phyloP scores from a whole-genome alignment of 2,329 filamentous ascomycete genomes.

The Thielaviopsis punctulata region DNA sequence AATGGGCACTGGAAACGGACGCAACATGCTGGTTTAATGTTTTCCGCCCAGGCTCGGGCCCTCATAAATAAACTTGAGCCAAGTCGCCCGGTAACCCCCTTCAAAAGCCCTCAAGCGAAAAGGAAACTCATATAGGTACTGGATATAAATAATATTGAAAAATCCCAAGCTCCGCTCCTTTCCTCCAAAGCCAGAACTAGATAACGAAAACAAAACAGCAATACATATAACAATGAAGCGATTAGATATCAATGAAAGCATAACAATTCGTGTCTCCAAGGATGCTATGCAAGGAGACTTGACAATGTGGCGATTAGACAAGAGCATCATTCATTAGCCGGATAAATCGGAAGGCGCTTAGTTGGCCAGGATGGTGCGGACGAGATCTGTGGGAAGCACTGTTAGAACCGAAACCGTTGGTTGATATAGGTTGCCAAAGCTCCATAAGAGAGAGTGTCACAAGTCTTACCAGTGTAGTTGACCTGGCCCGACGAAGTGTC shows the following conservation, averaged over 20 bases:
- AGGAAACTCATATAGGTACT: too few species aligned
- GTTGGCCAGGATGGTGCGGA: conserved; percentile 75
- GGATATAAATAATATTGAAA: background rate
- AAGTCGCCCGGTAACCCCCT: too few species aligned
- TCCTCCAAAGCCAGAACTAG: background rate
- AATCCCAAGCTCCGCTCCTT: background rate
- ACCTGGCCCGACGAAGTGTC: conserved; percentile 93
- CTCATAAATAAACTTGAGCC: background rate
- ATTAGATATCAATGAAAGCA: conserved; percentile 5
- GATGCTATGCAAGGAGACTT: background rate
- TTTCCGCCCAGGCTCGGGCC: background rate
- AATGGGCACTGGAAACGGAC: too few species aligned
- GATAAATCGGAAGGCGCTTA: conserved; percentile 23
- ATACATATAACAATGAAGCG: background rate
- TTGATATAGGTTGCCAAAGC: too few species aligned
- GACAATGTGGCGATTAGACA: background rate
- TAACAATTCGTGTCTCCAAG: conserved; percentile 10
- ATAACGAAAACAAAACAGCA: background rate
- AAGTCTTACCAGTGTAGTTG: conserved; percentile 71
- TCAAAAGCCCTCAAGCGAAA: too few species aligned
- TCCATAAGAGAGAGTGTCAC: too few species aligned
- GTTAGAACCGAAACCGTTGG: too few species aligned
- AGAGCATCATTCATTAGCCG: conserved; percentile 6
- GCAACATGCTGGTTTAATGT: background rate
- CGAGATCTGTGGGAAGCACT: conserved; percentile 43